These are phyloP conservation scores for Agarophyton chilense DNA, from an alignment of 23 red algal genomes.

Conservation along the genomic window DNA sequence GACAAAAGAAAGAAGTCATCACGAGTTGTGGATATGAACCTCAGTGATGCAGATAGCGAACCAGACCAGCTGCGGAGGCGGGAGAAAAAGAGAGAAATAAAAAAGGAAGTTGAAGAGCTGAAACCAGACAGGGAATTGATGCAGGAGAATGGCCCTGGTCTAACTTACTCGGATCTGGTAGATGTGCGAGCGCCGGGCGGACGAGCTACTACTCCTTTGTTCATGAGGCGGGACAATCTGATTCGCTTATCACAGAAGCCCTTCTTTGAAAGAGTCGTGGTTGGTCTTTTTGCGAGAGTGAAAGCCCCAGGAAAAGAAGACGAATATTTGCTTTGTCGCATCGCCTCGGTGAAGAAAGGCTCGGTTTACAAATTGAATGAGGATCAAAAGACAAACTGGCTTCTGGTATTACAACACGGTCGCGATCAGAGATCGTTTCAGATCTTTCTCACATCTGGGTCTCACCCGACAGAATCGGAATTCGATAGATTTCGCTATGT, in stretches of 20 bases:
- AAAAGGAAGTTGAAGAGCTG: conserved; percentile 16
- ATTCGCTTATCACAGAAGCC: conserved; percentile 46
- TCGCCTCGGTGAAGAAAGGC: conserved; percentile 46
- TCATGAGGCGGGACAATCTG: conserved; percentile 57
- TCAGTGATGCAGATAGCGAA: conserved; percentile 73
- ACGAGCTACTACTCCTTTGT: conserved; percentile 28
- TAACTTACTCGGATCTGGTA: conserved; percentile 54
- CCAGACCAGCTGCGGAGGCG: background rate
- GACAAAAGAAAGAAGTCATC: conserved; percentile 52
- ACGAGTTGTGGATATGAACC: conserved; percentile 24
- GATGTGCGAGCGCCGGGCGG: conserved; percentile 1
- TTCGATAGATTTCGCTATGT: conserved; percentile 47
- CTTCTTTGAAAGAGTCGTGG: conserved; percentile 47
- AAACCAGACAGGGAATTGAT: conserved; percentile 20
- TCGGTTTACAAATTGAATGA: conserved; percentile 37
- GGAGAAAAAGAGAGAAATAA: conserved; percentile 8
- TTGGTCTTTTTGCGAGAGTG: conserved; percentile 53
- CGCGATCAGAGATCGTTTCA: conserved; percentile 12
- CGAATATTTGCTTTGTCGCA: conserved; percentile 59
- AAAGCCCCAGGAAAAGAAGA: conserved; percentile 18
- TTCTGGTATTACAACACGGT: conserved; percentile 44
- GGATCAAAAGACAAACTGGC: conserved; percentile 39
- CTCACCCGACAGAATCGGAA: conserved; percentile 40
- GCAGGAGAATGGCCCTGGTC: conserved; percentile 35
- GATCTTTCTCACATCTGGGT: conserved; percentile 38